A percentile compares a stretch with the other conserved stretches of the same genome.
Evolutionary conservation across 345 rosid genomes (phyloP).

Genomic region (Crucihimalaya himalaica): DNA sequence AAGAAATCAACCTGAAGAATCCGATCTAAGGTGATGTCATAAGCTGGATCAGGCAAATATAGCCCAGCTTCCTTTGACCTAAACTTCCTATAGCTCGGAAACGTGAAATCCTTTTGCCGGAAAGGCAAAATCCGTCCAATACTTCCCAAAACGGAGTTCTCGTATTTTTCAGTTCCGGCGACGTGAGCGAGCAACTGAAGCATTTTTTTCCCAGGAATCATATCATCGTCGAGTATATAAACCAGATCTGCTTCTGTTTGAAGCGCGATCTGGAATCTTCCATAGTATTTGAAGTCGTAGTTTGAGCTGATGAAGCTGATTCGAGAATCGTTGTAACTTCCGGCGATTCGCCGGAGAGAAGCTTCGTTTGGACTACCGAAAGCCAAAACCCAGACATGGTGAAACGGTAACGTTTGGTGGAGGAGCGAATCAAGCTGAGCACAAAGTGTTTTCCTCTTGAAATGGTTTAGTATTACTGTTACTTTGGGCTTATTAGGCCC

Average conservation of each 20-base stretch:
- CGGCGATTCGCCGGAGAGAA: constrained; percentile 67
- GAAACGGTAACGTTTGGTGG: constrained; percentile 86
- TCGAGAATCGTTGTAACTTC: constrained; percentile 79
- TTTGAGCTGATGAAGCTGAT: constrained; percentile 91
- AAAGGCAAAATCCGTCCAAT: constrained; percentile 97
- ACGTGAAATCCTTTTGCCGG: constrained; percentile 88
- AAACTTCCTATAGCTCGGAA: constrained; percentile 92
- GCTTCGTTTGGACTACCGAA: constrained; percentile 86
- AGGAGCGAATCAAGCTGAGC: constrained; percentile 88
- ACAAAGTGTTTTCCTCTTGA: constrained; percentile 93
- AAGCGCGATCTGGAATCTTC: constrained; percentile 93
- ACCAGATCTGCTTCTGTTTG: constrained; percentile 94
- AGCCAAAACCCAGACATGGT: constrained; percentile 93
- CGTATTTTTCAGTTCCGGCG: constrained; percentile 92
- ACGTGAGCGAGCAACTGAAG: constrained; percentile 89
- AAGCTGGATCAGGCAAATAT: constrained; percentile 97
- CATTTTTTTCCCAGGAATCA: constrained; percentile 97
- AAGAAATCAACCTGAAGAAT: constrained; percentile 96
- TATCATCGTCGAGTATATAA: constrained; percentile 84
- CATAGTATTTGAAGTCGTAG: constrained; percentile 96
- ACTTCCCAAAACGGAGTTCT: constrained; percentile 90
- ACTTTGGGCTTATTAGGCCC: constrained; percentile 70
- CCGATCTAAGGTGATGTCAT: constrained; percentile 72
- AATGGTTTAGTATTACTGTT: constrained; percentile 89
- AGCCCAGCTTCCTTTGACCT: constrained; percentile 95